Evolutionary conservation across 2,329 filamentous ascomycete species (phyloP), one percentile per base, ranked within the genome.

Genomic region (Lachnellula occidentalis): DNA sequence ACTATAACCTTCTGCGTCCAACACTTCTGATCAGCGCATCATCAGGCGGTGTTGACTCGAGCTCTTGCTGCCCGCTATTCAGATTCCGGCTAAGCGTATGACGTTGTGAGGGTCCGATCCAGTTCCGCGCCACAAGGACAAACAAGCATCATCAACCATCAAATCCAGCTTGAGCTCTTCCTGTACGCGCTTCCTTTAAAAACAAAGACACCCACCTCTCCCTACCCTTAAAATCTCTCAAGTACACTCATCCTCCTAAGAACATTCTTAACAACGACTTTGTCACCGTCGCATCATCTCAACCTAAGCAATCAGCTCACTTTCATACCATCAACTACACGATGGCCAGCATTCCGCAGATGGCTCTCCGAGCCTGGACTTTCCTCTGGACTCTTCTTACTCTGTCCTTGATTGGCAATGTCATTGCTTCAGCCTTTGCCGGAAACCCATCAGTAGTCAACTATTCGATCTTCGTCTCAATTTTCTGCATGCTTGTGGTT

Each of bases 391-490:
- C 60, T n/a, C 51, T 69, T 5, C 58, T 70, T 24, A 58, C 61
- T 21, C 63, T 62, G 15, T 62, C 67, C 7, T 52, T 70, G 34
- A 55, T 70, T 27, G 67, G 66, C 15, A 66, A 68, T 39, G 67
- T 65, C 1, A 68, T 70, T 39, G 61, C 59, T 0, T 80, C 86
- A 58, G 83, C 83, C 0, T 80, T 87, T 46, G 81, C 82, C 0
- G 75, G 78, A 9, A 77, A 88, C 1, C 75, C 75, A 0, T 86
- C 87, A 46, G 79, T 81, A 0, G 70, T 76, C 11, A 78, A 82
- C 58, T 70, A 62, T 56, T 76, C 81, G 70, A 86, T 92, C 75
- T 92, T 91, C 70, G 81, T 86, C 60, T 76, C 81, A 36, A 79
- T 80, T 1, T 76, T 88, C 59, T 78, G 79, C 42, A 87, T 87